Conservation (phyloP, 108 stramenopile genomes). For the Parietichytrium sp. region DNA sequence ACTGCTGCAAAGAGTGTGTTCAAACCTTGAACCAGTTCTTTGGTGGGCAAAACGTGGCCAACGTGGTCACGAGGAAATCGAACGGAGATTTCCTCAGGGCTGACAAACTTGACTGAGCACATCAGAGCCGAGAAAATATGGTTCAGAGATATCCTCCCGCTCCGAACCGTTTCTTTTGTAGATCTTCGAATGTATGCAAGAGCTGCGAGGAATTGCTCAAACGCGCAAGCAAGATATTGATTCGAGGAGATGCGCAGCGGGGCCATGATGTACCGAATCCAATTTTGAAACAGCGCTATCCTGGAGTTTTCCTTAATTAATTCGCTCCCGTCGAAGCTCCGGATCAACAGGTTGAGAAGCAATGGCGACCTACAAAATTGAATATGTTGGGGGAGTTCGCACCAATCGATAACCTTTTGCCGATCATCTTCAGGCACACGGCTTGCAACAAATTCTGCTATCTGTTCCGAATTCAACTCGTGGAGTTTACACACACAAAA, state of each 20-base stretch:
- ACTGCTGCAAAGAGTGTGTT: constrained; percentile 2
- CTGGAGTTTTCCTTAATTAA: background rate
- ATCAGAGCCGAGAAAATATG: background rate
- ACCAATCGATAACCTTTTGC: too few relatives aligned
- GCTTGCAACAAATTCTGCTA: too few relatives aligned
- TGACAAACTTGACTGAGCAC: background rate
- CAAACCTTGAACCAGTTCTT: background rate
- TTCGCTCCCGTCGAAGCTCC: too few relatives aligned
- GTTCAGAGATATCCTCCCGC: background rate
- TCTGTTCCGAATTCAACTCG: too few relatives aligned
- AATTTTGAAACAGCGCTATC: background rate
- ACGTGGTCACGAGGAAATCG: background rate
- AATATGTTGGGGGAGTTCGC: too few relatives aligned
- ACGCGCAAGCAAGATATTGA: background rate
- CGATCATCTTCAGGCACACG: too few relatives aligned
- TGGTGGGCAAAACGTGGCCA: background rate
- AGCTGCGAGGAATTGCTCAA: background rate
- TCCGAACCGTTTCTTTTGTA: background rate
- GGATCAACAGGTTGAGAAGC: too few relatives aligned
- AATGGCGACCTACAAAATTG: too few relatives aligned
- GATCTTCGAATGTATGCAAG: background rate
- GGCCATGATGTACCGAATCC: background rate
- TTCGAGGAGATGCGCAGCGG: background rate
- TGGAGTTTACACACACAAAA: background rate
- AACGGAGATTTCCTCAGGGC: background rate